Base-by-base conservation (phyloP, 2,329 filamentous ascomycete species). In the Dothiorella sarmentorum region DNA sequence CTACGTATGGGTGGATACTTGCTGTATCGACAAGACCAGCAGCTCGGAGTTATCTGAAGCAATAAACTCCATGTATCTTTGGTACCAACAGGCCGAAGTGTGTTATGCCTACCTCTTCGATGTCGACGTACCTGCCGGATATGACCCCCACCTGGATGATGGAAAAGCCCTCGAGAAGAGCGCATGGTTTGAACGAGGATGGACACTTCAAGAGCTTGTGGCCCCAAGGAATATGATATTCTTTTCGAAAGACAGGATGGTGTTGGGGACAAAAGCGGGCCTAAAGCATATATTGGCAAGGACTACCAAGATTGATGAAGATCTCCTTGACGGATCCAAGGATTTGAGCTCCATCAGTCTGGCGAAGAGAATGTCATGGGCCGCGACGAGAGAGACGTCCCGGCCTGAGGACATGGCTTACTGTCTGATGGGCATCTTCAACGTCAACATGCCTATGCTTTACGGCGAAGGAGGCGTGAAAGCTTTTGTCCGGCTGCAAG, bases 1-100 rank as follows among this genome's bases (percentile, higher is more conserved):
- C 11, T 58, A 47, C 22, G 20, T 68, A 3, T 69, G 67, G 67
- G 61, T 66, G 5, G 67, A 69, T 18, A 63, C 62, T 4, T 62
- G 59, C 35, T 65, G 62, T 37, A 63, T 63, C 22, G 61, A 61
- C 45, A 64, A 64, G 33, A 35, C 15, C 7, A 64, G 62, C 42
- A 62, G 62, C 37, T 40, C 63, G 1, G 63, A 64, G 31, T 56
- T 63, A 10, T 51, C 56, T 5, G 62, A 63, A 53, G 57, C 62
- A 5, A 64, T 62, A 27, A 64, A 64, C 42, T 64, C 63, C 15
- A 65, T 66, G 64, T 66, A 55, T 47, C 24, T 35, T 6, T 66
- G 63, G 63, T 66, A 66, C 42, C 27, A 45, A 22, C 43, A 47
- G 13, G 61, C 64, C 7, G 43, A 18, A 2, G 31, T 60, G 11